Percentiles rank a stretch among this genome's conserved stretches.
These are phyloP conservation scores for Trapa incisa DNA, from an alignment of 345 rosid species.

Conservation along the genomic window DNA sequence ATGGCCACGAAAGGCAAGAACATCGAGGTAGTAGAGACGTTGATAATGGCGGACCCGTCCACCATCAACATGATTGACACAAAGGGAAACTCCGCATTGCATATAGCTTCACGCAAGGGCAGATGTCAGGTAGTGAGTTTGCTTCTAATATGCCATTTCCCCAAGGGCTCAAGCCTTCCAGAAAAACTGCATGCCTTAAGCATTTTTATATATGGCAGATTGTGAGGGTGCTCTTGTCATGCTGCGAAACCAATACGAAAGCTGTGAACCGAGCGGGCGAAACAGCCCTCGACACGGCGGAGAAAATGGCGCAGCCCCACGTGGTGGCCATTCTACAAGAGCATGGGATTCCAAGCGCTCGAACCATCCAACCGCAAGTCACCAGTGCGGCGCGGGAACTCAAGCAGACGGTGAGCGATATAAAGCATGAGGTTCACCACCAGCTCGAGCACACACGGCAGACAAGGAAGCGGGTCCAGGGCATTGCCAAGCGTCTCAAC, in stretches of 20 bases:
- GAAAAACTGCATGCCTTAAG: not conserved
- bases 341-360: conserved; percentile 63
- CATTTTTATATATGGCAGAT: conserved; percentile 28
- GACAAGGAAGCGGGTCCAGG: conserved; percentile 73
- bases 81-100: conserved; percentile 71
- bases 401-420: conserved; percentile 88
- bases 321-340: conserved; percentile 39
- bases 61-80: conserved; percentile 52
- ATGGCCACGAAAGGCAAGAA: conserved; percentile 89
- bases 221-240: conserved; percentile 45
- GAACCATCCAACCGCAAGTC: conserved; percentile 35
- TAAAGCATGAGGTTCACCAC: conserved; percentile 83
- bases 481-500: conserved; percentile 71
- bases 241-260: conserved; percentile 33
- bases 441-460: conserved; percentile 87
- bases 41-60: conserved; percentile 54
- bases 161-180: not conserved
- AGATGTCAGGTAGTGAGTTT: conserved; percentile 45
- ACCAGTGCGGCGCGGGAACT: conserved; percentile 61
- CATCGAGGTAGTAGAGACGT: conserved; percentile 47
- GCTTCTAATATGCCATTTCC: not conserved
- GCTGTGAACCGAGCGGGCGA: conserved; percentile 54
- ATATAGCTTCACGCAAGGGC: conserved; percentile 72
- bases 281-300: conserved; percentile 82
- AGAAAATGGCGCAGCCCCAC: conserved; percentile 50